These are phyloP conservation scores for Lipomyces spencermartinsiae DNA, from an alignment of 805 yeast genomes.

Conservation along the genomic window DNA sequence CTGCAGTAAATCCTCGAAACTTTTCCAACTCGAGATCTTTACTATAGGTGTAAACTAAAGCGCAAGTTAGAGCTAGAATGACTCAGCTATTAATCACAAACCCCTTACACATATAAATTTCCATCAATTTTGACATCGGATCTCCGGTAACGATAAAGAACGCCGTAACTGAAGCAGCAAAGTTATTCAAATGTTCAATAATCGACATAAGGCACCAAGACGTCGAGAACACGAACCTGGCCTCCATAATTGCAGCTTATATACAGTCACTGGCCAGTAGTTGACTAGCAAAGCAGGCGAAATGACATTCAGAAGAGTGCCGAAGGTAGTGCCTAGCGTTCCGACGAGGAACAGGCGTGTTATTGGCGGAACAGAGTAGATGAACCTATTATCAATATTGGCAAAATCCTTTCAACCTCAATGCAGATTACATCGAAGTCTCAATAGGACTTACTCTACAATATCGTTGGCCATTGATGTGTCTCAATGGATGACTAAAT, in stretches of 20 bases:
- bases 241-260: constrained; percentile 32
- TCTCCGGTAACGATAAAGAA: constrained; percentile 36
- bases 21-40: constrained; percentile 40
- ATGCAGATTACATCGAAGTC: neutral
- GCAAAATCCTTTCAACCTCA: neutral
- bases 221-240: constrained; percentile 31
- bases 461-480: constrained; percentile 34
- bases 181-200: neutral
- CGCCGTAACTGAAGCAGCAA: constrained; percentile 29
- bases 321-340: constrained; percentile 36
- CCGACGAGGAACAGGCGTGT: constrained; percentile 37
- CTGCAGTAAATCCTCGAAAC: constrained; percentile 38
- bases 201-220: neutral
- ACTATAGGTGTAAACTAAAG: constrained; percentile 39
- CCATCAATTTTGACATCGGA: constrained; percentile 40
- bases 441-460: constrained; percentile 27
- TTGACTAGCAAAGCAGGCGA: constrained; percentile 30
- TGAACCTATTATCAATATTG: constrained; percentile 22
- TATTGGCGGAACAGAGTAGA: constrained; percentile 37
- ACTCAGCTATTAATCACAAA: neutral
- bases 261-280: constrained; percentile 36
- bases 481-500: neutral
- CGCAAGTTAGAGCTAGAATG: neutral
- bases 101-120: constrained; percentile 39
- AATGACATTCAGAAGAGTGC: constrained; percentile 30